Evolutionary conservation across 2,329 filamentous ascomycete species (phyloP).

Genomic region (Neopestalotiopsis sp.): DNA sequence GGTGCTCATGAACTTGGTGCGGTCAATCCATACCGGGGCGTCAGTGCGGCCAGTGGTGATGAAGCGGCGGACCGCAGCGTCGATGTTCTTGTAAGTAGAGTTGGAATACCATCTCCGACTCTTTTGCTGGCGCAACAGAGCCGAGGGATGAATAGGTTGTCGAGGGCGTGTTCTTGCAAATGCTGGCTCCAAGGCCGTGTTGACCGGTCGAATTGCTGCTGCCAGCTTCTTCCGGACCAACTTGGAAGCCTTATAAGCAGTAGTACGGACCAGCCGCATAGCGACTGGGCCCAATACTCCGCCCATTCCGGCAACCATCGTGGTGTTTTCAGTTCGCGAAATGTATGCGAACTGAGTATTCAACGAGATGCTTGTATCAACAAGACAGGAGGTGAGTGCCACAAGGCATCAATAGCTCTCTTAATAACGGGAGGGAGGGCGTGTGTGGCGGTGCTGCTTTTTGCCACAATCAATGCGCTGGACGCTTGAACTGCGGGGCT

Average conservation of each 20-base stretch:
- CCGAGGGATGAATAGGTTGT: conserved; percentile 59
- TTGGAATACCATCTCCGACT: conserved; percentile 58
- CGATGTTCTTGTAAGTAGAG: conserved; percentile 45
- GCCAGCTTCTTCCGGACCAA: conserved; percentile 57
- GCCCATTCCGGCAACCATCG: conserved; percentile 59
- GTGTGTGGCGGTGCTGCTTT: conserved; percentile 15
- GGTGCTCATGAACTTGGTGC: conserved; percentile 55
- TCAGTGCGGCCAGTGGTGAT: conserved; percentile 47
- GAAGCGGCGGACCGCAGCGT: conserved; percentile 55
- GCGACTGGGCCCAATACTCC: conserved; percentile 63
- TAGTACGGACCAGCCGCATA: conserved; percentile 59
- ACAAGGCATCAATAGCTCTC: not conserved
- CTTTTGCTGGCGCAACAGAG: conserved; percentile 57
- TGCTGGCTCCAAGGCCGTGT: conserved; percentile 53
- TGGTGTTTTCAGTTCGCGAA: conserved; percentile 36
- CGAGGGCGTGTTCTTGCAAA: conserved; percentile 48
- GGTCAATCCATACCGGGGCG: conserved; percentile 47
- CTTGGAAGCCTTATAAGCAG: conserved; percentile 56
- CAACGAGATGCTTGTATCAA: conserved; percentile 22
- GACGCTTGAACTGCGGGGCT: conserved; percentile 5
- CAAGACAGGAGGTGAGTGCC: conserved; percentile 12
- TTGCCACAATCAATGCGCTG: conserved; percentile 13
- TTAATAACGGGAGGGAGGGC: not conserved
- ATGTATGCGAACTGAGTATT: conserved; percentile 24
- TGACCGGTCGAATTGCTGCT: conserved; percentile 49